These are phyloP conservation scores for Nemania sp. DNA, from an alignment of 2,329 filamentous ascomycete species.

Conservation along the genomic window DNA sequence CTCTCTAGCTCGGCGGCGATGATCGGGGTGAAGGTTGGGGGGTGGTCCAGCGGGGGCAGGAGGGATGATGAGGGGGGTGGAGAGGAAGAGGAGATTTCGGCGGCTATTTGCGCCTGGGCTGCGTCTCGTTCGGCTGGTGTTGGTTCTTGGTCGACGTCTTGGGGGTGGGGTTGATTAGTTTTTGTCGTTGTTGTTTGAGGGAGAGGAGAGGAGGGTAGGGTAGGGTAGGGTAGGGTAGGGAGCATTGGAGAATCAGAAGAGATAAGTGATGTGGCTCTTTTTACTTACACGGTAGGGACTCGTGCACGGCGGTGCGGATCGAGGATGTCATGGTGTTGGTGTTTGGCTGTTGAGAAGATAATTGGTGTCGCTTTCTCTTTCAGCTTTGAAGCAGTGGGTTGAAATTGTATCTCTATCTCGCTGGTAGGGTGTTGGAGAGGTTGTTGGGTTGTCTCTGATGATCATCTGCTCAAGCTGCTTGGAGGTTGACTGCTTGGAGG, in stretches of 20 bases:
- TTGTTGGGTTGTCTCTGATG: neutral
- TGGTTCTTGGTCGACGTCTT: conserved; percentile 82
- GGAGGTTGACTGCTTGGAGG: neutral
- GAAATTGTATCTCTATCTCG: neutral
- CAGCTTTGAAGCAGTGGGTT: neutral
- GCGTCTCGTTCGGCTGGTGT: conserved; percentile 64
- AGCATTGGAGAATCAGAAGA: too few species aligned
- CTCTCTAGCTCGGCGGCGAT: conserved; percentile 71
- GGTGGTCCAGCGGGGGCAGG: conserved; percentile 55
- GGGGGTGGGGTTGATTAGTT: conserved; percentile 20
- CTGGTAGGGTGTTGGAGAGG: neutral
- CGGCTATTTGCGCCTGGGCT: conserved; percentile 70
- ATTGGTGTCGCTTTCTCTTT: neutral
- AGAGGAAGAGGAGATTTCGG: conserved; percentile 60
- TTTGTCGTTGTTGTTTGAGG: neutral
- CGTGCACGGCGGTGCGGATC: conserved; percentile 70
- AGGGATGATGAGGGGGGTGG: conserved; percentile 36
- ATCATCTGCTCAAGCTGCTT: conserved; percentile 8
- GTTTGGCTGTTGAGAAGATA: neutral
- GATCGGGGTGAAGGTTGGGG: conserved; percentile 65
- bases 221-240: neutral
- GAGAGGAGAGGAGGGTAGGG: neutral
- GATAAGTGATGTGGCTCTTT: neutral
- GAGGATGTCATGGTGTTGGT: conserved; percentile 58
- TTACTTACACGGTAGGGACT: conserved; percentile 76